Evolutionary conservation across 768 basidiomycete species (phyloP), one percentile per base, ranked within the genome.

Genomic region (Pleurotus eryngii): DNA sequence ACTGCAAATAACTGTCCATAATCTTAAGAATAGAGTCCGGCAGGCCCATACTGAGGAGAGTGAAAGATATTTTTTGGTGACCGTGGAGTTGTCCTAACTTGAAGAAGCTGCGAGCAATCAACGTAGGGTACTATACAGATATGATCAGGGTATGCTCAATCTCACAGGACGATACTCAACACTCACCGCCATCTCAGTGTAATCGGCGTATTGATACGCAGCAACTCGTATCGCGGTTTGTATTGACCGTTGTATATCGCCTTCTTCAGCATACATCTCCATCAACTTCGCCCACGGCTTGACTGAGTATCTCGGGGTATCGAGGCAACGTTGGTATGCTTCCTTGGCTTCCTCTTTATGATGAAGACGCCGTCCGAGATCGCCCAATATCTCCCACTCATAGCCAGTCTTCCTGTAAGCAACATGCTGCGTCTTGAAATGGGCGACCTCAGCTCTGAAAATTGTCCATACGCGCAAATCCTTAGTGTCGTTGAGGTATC

Each of bases 311-410:
- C 89, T 79, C 22, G 86, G 81, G 30, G 85, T 78, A 63, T 98
- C 97, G 37, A 98, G 83, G 71, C 94, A 95, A 7, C 95, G 86
- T 68, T 97, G 94, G 68, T 89, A 99, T 3, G 95, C 95, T 68
- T 99, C 97, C 72, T 99, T 98, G 37, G 94, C 95, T 67, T 99
- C 97, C 67, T 99, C 97, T 70, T 93, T 95, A 75, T 98, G 97
- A 66, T 96, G 91, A 56, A 99, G 70, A n/a, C 97, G 86, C 46
- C 89, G 65, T 6, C 95, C 97, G 18, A 99, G 75, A 67, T 98
- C 97, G 7, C 96, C 97, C 20, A 99, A 78, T 46, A 98, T 96
- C 74, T 98, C 97, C 96, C 97, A 99, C 72, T 99, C 97, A 17
- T 92, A 72, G 0, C 92, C 94, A 0, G 96, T 98, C 76, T 98